Evolutionary conservation across 2,329 filamentous ascomycete species (phyloP), one percentile per base, ranked within the genome.

Genomic region (Penicillium sp.): DNA sequence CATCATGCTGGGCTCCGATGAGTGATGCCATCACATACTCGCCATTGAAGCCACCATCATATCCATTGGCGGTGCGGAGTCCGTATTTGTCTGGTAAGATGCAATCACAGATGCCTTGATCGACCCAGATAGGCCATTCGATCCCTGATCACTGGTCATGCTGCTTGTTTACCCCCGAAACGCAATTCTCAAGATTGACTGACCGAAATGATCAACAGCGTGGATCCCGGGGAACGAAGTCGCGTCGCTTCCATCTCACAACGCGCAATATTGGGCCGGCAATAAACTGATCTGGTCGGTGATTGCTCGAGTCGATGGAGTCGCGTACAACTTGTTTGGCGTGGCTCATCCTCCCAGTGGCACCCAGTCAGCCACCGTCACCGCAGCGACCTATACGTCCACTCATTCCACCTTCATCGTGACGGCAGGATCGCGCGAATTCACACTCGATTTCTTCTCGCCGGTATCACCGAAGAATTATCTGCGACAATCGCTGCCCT

Each of bases 371-470:
- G 76, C 70, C 13, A 69, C 68, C 1, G 71, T 78, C 26, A 69
- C 65, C 13, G 60, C 62, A 7, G 71, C 68, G 16, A 71, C 68
- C 22, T 79, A 75, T 60, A 79, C 75, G 10, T 71, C 76, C 7
- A 79, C 77, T 0, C 77, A 77, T 65, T 72, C 72, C 26, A 71
- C 69, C 8, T 78, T 80, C 63, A 72, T 65, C 0, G 62, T 79
- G 8, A 69, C 67, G 40, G 78, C 76, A 1, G 73, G 74, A 4
- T 59, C 65, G n/a, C 70, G 69, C 8, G 70, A 61, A 11, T 72
- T 79, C 57, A 71, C 67, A 1, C 66, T 80, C 14, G 77, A 79
- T 58, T 80, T 79, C 62, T 75, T 80, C 59, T 79, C 78, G 22
- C 78, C 76, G 1, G 73, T 79, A 0, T 76, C 74, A 11, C 75